Evolutionary conservation across 2,329 filamentous ascomycete species (phyloP).

Genomic region (Fusarium heterosporum): DNA sequence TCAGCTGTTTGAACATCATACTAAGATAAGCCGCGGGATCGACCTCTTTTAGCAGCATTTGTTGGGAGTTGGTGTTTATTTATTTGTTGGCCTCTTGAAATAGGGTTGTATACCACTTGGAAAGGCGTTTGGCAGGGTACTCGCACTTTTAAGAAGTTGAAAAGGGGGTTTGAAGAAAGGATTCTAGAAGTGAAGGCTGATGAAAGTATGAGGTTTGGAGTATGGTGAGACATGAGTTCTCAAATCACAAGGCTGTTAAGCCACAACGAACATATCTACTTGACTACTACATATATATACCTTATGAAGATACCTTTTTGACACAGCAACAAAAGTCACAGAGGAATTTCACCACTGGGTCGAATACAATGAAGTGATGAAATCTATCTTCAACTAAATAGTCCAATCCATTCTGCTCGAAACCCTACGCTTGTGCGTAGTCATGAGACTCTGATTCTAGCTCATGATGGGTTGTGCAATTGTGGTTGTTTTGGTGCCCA

Average conservation of each 20-base stretch:
- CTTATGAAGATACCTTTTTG: not conserved
- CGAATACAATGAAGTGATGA: conserved; percentile 6
- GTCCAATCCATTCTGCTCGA: conserved; percentile 1
- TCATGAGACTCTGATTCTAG: not conserved
- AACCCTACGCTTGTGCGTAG: not conserved
- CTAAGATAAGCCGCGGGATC: conserved; percentile 9
- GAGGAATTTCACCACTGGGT: not conserved
- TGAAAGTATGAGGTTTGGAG: conserved; percentile 18
- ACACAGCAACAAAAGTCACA: not conserved
- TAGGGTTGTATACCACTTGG: conserved; percentile 34
- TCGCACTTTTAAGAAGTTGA: conserved; percentile 1
- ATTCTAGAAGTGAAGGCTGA: conserved; percentile 12
- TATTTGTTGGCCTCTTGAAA: conserved; percentile 11
- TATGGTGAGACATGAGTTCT: conserved; percentile 31
- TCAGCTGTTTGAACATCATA: conserved; percentile 14
- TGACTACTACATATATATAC: conserved; percentile 12
- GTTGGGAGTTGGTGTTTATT: conserved; percentile 42
- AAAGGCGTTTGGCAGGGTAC: conserved; percentile 39
- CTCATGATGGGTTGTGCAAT: conserved; percentile 1
- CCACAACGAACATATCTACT: conserved; percentile 40
- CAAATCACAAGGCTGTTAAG: conserved; percentile 36
- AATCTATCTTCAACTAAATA: conserved; percentile 22
- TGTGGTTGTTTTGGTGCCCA: conserved; percentile 17
- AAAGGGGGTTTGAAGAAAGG: conserved; percentile 18
- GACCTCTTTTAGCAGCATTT: conserved; percentile 35